phyloP scores from a whole-genome alignment of 2,329 filamentous ascomycete genomes.

The Fusarium dlaminii region DNA sequence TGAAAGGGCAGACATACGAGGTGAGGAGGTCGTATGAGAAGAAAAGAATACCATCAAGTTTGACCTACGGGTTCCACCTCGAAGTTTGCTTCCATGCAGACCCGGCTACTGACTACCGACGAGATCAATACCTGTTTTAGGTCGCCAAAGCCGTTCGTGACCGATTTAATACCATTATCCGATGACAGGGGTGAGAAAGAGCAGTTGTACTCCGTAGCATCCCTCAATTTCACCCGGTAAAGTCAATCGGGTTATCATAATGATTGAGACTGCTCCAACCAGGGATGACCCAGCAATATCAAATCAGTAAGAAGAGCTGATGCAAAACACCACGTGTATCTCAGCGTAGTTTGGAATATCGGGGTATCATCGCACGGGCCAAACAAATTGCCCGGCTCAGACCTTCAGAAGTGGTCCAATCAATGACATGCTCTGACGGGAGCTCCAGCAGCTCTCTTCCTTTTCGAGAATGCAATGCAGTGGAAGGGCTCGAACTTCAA shows the following conservation, averaged over 20 bases:
- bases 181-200: neutral
- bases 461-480: neutral
- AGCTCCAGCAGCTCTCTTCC: neutral
- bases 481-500: neutral
- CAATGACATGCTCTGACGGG: neutral
- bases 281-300: neutral
- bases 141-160: neutral
- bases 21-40: neutral
- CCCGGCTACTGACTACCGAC: neutral
- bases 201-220: neutral
- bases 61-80: neutral
- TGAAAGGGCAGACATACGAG: neutral
- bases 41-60: neutral
- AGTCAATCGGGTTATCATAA: conserved; percentile 3
- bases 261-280: neutral
- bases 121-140: neutral
- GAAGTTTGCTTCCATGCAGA: neutral
- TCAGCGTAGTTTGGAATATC: neutral
- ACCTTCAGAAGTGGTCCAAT: neutral
- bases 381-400: neutral
- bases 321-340: neutral
- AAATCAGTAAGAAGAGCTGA: neutral
- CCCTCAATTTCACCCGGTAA: neutral
- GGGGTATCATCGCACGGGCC: neutral
- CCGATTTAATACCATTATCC: neutral